Conservation (phyloP, 371 early-diverging fungal genomes). For the Rhizomucor miehei region DNA sequence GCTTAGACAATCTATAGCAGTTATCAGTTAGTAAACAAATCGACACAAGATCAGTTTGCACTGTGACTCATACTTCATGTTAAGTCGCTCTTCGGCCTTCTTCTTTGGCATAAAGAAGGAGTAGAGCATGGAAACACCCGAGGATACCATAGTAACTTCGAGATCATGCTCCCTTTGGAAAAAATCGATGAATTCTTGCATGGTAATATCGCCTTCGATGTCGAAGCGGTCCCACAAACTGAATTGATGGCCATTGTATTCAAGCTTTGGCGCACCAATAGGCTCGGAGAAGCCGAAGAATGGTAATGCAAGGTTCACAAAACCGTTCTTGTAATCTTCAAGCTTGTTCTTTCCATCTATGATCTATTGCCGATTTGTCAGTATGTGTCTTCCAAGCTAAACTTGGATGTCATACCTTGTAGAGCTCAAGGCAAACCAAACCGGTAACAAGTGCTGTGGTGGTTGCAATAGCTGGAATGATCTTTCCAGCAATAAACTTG, state of each 20-base stretch:
- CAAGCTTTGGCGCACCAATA: constrained; percentile 81
- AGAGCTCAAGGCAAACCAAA: constrained; percentile 96
- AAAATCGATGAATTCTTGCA: constrained; percentile 87
- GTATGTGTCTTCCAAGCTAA: background rate
- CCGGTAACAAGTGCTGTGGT: constrained; percentile 99
- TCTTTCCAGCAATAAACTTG: constrained; percentile 99
- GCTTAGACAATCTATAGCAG: constrained; percentile 65
- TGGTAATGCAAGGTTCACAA: constrained; percentile 98
- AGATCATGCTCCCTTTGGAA: constrained; percentile 84
- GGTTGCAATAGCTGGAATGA: constrained; percentile 99
- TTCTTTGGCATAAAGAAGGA: constrained; percentile 86
- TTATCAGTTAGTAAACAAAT: background rate
- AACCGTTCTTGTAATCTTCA: constrained; percentile 98
- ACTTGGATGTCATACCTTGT: constrained; percentile 64
- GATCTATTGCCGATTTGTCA: constrained; percentile 25
- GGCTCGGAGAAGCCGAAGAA: constrained; percentile 99
- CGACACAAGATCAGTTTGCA: background rate
- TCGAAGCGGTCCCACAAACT: constrained; percentile 98
- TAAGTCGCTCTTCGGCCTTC: constrained; percentile 80
- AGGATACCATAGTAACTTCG: constrained; percentile 94
- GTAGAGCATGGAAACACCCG: constrained; percentile 93
- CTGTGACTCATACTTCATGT: constrained; percentile 45
- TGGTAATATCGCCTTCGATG: constrained; percentile 80
- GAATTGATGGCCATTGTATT: constrained; percentile 85
- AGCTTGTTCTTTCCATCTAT: constrained; percentile 77